These are phyloP conservation scores for Melanopsichium pennsylvanicum DNA, from an alignment of 1,284 basidiomycete species.

Conservation along the genomic window DNA sequence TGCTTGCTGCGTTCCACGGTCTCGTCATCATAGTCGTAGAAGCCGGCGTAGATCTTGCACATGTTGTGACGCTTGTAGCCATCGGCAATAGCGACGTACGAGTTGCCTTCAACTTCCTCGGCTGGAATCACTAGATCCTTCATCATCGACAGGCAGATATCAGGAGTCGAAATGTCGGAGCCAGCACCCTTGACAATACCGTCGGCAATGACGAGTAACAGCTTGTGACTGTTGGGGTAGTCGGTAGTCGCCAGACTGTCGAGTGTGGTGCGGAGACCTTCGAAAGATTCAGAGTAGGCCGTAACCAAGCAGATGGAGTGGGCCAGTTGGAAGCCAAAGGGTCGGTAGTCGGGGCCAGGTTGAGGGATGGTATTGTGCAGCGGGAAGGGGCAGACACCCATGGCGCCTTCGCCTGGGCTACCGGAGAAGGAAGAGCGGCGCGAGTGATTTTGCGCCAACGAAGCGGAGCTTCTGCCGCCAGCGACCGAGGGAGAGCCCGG, in stretches of 20 bases:
- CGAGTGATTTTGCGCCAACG: slow-evolving; percentile 68
- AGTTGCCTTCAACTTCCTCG: slow-evolving; percentile 89
- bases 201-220: slow-evolving; percentile 94
- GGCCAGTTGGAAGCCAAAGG: slow-evolving; percentile 93
- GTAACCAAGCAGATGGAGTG: slow-evolving; percentile 97
- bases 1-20: slow-evolving; percentile 93
- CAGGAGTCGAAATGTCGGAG: slow-evolving; percentile 71
- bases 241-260: slow-evolving; percentile 98
- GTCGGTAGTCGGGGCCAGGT: slow-evolving; percentile 87
- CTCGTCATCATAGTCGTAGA: slow-evolving; percentile 92
- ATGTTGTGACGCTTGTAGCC: slow-evolving; percentile 99
- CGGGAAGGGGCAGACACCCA: slow-evolving; percentile 77
- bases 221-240: slow-evolving; percentile 97
- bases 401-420: slow-evolving; percentile 44
- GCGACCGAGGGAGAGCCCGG: slow-evolving; percentile 79
- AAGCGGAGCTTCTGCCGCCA: slow-evolving; percentile 82
- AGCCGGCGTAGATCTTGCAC: slow-evolving; percentile 98
- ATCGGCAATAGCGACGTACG: slow-evolving; percentile 97
- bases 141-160: slow-evolving; percentile 97
- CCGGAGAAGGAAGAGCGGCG: slow-evolving; percentile 58
- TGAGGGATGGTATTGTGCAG: slow-evolving; percentile 88
- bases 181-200: slow-evolving; percentile 90
- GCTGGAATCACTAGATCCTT: slow-evolving; percentile 86
- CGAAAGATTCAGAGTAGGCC: slow-evolving; percentile 95
- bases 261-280: slow-evolving; percentile 93